These are phyloP conservation scores for Solanum etuberosum DNA, from an alignment of 257 asterid species.

Conservation along the genomic window DNA sequence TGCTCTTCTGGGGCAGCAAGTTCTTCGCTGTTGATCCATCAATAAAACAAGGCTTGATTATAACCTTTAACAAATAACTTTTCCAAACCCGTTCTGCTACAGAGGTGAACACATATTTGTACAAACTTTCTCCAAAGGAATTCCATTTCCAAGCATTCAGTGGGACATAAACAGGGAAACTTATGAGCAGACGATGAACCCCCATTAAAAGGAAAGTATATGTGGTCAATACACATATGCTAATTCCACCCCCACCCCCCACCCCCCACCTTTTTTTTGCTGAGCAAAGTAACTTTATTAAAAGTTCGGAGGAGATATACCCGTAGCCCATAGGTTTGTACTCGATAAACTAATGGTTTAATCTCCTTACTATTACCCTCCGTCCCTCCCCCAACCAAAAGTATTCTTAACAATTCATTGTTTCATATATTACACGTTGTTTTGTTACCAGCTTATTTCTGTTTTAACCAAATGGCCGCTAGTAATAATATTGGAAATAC, in stretches of 20 bases:
- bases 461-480: background rate
- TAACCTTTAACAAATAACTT: background rate
- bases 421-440: background rate
- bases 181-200: background rate
- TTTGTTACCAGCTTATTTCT: background rate
- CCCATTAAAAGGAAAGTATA: background rate
- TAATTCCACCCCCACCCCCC: background rate
- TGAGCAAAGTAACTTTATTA: background rate
- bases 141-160: background rate
- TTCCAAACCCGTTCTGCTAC: background rate
- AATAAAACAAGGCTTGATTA: background rate
- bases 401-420: background rate
- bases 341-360: background rate
- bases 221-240: background rate
- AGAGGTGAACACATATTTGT: background rate
- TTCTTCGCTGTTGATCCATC: background rate
- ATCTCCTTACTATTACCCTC: background rate
- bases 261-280: background rate
- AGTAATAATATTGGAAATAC: background rate
- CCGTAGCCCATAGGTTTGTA: background rate
- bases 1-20: background rate
- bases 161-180: background rate
- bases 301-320: background rate
- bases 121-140: background rate
- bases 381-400: background rate